Conservation (phyloP, 352 stramenopile species). For the Phytopythium oedochilum region DNA sequence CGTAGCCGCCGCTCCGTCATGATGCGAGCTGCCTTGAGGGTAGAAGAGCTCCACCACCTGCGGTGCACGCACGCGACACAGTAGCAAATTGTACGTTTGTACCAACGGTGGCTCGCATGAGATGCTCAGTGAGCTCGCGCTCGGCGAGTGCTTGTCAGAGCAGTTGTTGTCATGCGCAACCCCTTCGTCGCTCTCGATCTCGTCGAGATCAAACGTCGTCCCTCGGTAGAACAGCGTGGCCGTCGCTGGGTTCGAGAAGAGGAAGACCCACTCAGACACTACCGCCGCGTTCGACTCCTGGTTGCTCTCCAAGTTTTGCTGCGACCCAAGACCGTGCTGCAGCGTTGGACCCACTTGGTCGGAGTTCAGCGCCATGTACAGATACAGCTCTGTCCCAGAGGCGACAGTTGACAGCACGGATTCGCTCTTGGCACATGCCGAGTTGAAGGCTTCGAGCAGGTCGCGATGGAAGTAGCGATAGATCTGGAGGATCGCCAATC, state of each 20-base stretch:
- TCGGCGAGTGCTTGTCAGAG: neutral
- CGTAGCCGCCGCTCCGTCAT: neutral
- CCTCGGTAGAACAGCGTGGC: conserved; percentile 31
- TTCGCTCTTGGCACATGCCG: neutral
- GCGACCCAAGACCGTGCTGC: conserved; percentile 23
- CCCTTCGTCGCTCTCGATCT: conserved; percentile 2
- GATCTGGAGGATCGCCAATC: conserved; percentile 32
- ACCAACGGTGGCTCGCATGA: conserved; percentile 4
- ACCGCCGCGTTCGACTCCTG: neutral
- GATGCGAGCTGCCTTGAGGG: conserved; percentile 4
- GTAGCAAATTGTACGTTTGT: conserved; percentile 28
- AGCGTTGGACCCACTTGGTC: conserved; percentile 27
- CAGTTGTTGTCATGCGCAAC: neutral
- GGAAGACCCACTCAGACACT: conserved; percentile 21
- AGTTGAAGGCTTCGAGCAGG: conserved; percentile 23
- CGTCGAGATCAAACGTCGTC: conserved; percentile 16
- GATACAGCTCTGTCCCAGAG: conserved; percentile 22
- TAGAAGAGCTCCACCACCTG: conserved; percentile 31
- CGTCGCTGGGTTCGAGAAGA: conserved; percentile 31
- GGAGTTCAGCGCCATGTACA: conserved; percentile 35
- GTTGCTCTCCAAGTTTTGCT: neutral
- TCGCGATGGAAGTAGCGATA: conserved; percentile 43
- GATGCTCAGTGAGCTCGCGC: neutral
- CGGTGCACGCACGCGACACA: conserved; percentile 36
- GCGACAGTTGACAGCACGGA: neutral